Percentiles rank a stretch among this genome's conserved stretches.
phyloP scores from a whole-genome alignment of 2,329 filamentous ascomycete genomes.

The Ceratocystis albifundus region DNA sequence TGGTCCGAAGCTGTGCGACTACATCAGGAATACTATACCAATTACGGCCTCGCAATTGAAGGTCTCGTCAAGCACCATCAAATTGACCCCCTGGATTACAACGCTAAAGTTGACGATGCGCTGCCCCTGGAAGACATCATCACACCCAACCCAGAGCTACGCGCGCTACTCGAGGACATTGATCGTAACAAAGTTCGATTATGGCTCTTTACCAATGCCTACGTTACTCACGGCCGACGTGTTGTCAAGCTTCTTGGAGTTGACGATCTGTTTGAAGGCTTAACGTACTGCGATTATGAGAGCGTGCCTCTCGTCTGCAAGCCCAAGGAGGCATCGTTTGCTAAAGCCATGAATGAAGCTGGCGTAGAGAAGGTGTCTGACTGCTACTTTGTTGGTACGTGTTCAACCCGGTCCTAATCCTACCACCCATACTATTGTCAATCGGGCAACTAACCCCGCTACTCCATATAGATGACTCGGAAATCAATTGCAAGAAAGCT shows the following conservation, averaged over 20 bases:
- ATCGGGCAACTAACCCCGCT: background rate
- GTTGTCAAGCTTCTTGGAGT: conserved; percentile 72
- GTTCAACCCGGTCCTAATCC: background rate
- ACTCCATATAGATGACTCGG: conserved; percentile 61
- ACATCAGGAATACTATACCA: conserved; percentile 85
- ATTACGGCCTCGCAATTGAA: conserved; percentile 94
- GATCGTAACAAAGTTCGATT: conserved; percentile 72
- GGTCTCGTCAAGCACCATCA: conserved; percentile 87
- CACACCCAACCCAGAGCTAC: conserved; percentile 62
- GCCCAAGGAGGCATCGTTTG: conserved; percentile 69
- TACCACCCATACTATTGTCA: background rate
- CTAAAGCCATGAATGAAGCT: conserved; percentile 79
- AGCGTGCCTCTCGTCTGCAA: conserved; percentile 70
- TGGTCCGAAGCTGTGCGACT: conserved; percentile 71
- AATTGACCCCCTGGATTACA: conserved; percentile 91
- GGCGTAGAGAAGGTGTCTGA: conserved; percentile 54
- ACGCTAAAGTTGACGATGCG: conserved; percentile 86
- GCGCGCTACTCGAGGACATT: conserved; percentile 66
- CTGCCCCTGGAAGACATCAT: conserved; percentile 77
- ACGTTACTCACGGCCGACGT: conserved; percentile 72
- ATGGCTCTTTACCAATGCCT: conserved; percentile 96
- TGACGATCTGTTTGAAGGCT: conserved; percentile 83
- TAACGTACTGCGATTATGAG: conserved; percentile 88
- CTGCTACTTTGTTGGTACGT: conserved; percentile 87
- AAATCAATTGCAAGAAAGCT: conserved; percentile 66